Evolutionary conservation across 75 land plant genomes (phyloP).

Genomic region (Isoetes taiwanensis): DNA sequence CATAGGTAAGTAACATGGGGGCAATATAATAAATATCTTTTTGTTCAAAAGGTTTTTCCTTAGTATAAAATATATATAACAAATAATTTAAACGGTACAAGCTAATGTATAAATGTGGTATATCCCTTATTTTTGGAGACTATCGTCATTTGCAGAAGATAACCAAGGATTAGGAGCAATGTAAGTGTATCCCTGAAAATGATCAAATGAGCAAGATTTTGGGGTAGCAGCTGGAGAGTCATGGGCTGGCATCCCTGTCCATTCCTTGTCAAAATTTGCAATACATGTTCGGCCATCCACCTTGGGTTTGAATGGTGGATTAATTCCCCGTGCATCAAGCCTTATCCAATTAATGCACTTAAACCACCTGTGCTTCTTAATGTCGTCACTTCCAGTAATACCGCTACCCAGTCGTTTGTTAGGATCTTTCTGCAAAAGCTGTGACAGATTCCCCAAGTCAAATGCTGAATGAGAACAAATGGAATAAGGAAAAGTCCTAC

Average conservation of each 20-base stretch:
- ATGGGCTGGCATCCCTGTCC: constrained; percentile 62
- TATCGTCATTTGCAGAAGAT: too few relatives aligned
- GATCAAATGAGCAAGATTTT: constrained; percentile 23
- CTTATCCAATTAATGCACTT: constrained; percentile 86
- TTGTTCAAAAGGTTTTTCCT: too few relatives aligned
- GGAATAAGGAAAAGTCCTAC: constrained; percentile 28
- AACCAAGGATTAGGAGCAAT: constrained; percentile 53
- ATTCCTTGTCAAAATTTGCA: constrained; percentile 83
- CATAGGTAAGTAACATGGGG: too few relatives aligned
- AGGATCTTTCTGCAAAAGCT: constrained; percentile 85
- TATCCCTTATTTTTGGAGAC: too few relatives aligned
- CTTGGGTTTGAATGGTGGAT: constrained; percentile 70
- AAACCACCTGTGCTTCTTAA: constrained; percentile 93
- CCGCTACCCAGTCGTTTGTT: constrained; percentile 83
- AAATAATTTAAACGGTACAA: too few relatives aligned
- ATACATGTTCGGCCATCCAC: constrained; percentile 69
- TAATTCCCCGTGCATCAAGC: constrained; percentile 56
- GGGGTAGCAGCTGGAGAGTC: constrained; percentile 91
- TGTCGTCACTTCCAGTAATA: constrained; percentile 59
- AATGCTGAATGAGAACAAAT: background rate
- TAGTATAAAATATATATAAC: too few relatives aligned
- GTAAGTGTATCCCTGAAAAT: constrained; percentile 60
- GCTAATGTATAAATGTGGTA: too few relatives aligned
- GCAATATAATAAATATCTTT: too few relatives aligned
- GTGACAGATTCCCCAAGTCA: constrained; percentile 5